Evolutionary conservation across 2,329 filamentous ascomycete genomes (phyloP).

Genomic region (Claviceps paspali): DNA sequence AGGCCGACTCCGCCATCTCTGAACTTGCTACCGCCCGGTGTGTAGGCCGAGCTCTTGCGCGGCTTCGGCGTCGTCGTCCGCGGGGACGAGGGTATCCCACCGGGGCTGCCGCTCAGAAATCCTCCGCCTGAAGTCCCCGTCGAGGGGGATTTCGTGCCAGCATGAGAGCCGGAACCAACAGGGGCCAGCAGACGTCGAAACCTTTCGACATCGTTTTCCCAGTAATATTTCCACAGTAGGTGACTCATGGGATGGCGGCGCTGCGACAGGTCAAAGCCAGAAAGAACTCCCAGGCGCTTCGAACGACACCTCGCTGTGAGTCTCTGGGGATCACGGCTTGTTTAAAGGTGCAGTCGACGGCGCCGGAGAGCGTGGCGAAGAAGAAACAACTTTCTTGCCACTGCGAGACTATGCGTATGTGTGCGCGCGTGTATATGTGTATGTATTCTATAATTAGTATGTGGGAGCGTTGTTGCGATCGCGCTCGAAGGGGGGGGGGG

Average conservation of each 20-base stretch:
- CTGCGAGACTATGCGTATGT: background rate
- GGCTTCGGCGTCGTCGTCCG: constrained; percentile 29
- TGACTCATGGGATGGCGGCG: constrained; percentile 60
- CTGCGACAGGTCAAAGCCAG: background rate
- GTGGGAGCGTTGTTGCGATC: too few species aligned
- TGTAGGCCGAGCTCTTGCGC: constrained; percentile 37
- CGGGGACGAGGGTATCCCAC: constrained; percentile 32
- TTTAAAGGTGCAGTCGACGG: constrained; percentile 59
- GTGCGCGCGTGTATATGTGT: background rate
- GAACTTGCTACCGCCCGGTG: constrained; percentile 24
- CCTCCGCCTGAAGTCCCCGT: constrained; percentile 19
- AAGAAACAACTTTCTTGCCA: constrained; percentile 1
- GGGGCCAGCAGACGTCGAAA: constrained; percentile 80
- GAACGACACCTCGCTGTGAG: constrained; percentile 74
- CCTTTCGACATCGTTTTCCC: constrained; percentile 92
- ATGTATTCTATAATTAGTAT: too few species aligned
- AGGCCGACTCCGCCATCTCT: constrained; percentile 30
- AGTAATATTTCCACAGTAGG: constrained; percentile 89
- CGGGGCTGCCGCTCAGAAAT: constrained; percentile 23
- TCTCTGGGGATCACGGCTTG: constrained; percentile 71
- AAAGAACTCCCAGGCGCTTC: constrained; percentile 30
- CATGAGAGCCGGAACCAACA: constrained; percentile 43
- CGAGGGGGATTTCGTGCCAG: constrained; percentile 37
- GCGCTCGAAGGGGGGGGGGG: too few species aligned
- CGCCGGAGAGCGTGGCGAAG: constrained; percentile 14